Evolutionary conservation across 2,329 filamentous ascomycete genomes (phyloP).

Genomic region (Fusarium euwallaceae): DNA sequence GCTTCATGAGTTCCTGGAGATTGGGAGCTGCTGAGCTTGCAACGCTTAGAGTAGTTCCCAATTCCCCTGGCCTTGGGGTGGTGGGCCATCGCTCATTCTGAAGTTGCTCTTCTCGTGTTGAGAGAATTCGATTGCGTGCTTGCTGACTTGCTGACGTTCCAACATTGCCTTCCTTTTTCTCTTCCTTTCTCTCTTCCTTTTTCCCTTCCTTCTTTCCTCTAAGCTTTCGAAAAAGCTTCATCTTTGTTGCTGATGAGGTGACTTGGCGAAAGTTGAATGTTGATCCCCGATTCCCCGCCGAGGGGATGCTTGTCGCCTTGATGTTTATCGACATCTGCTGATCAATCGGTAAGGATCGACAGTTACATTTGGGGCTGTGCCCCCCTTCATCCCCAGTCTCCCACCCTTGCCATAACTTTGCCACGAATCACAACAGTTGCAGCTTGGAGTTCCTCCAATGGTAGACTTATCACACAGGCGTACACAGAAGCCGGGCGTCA

Average conservation of each 20-base stretch:
- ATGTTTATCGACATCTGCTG: not conserved
- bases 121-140: not conserved
- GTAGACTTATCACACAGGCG: not conserved
- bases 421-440: not conserved
- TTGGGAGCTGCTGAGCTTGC: not conserved
- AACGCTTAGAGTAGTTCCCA: not conserved
- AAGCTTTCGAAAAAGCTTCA: constrained; percentile 4
- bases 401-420: not conserved
- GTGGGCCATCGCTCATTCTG: not conserved
- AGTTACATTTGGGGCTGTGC: constrained; percentile 1
- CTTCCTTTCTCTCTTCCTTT: not conserved
- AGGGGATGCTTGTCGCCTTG: not conserved
- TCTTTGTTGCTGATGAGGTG: not conserved
- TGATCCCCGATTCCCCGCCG: not conserved
- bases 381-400: not conserved
- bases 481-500: not conserved
- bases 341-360: constrained; percentile 2
- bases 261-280: not conserved
- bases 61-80: not conserved
- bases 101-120: not conserved
- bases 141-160: not conserved
- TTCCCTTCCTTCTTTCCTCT: not conserved
- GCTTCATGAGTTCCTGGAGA: not conserved
- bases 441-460: not conserved
- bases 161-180: not conserved